Evolutionary conservation across 2,329 filamentous ascomycete genomes (phyloP).

Genomic region (Talaromyces sp.): DNA sequence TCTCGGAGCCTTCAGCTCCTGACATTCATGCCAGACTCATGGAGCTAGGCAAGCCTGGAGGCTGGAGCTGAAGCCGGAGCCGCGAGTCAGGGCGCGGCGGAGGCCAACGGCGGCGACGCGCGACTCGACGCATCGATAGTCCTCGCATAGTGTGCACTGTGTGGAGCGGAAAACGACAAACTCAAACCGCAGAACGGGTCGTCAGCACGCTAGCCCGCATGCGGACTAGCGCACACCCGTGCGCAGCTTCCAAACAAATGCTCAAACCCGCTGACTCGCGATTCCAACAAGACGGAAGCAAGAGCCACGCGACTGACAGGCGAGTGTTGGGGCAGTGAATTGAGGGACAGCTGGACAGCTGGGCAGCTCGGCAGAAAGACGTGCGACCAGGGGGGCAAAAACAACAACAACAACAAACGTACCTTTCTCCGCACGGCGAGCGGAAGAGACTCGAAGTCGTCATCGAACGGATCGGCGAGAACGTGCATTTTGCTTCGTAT

Average conservation of each 20-base stretch:
- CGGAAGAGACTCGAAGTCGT: constrained; percentile 51
- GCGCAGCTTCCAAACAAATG: neutral
- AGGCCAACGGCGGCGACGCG: no score
- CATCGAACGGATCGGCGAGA: constrained; percentile 17
- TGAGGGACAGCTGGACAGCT: neutral
- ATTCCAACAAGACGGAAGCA: neutral
- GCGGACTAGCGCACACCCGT: neutral
- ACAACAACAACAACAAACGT: constrained; percentile 22
- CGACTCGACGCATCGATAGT: neutral
- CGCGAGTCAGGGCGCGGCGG: neutral
- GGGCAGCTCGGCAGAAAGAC: neutral
- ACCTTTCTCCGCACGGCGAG: constrained; percentile 56
- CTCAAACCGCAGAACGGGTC: neutral
- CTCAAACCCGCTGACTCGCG: neutral
- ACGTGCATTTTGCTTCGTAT: constrained; percentile 9
- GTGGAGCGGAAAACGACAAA: neutral
- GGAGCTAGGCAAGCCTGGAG: no score
- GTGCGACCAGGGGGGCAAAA: neutral
- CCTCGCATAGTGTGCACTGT: neutral
- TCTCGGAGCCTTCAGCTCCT: neutral
- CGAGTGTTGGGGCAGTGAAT: neutral
- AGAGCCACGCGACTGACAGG: neutral
- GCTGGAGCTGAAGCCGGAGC: no score
- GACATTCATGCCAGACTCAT: no score
- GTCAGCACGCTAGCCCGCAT: neutral